Evolutionary conservation across 2,329 filamentous ascomycete species (phyloP).

Genomic region (Microdochium nivale): DNA sequence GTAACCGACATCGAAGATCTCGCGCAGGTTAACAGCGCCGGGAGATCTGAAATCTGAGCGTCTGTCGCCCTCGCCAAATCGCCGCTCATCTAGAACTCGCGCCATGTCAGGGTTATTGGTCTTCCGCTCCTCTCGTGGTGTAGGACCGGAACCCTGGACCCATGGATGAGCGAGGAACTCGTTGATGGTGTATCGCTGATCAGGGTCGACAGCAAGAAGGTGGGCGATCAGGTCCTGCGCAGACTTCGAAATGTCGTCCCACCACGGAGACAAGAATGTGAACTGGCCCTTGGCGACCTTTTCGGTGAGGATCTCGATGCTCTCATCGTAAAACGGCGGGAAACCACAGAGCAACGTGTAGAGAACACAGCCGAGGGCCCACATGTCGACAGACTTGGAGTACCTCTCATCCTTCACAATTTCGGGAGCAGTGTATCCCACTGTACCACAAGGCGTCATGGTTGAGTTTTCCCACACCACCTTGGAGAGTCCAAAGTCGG

Average conservation of each 20-base stretch:
- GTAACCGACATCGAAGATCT: constrained; percentile 98
- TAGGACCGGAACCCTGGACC: constrained; percentile 61
- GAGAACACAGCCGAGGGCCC: constrained; percentile 91
- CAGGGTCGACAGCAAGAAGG: constrained; percentile 86
- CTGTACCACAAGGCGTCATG: constrained; percentile 98
- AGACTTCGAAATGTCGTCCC: constrained; percentile 95
- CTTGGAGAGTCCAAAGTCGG: constrained; percentile 95
- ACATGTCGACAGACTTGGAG: constrained; percentile 99
- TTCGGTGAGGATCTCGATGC: constrained; percentile 91
- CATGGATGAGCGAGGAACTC: constrained; percentile 94
- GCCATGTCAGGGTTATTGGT: constrained; percentile 32
- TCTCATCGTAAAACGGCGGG: constrained; percentile 97
- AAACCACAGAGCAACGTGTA: constrained; percentile 97
- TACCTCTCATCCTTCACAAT: constrained; percentile 99
- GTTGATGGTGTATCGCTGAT: constrained; percentile 87
- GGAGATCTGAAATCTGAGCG: constrained; percentile 92
- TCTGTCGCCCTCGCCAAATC: constrained; percentile 49
- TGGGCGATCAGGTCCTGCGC: constrained; percentile 93
- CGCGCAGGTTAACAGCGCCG: constrained; percentile 86
- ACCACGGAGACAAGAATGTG: constrained; percentile 97
- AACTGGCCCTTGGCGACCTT: constrained; percentile 96
- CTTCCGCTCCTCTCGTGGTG: constrained; percentile 51
- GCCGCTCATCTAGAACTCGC: constrained; percentile 47
- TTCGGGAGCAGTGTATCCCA: constrained; percentile 95
- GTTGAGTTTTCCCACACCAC: constrained; percentile 97